These are phyloP conservation scores for Claviceps humidiphila DNA, from an alignment of 2,329 filamentous ascomycete genomes.

Conservation along the genomic window DNA sequence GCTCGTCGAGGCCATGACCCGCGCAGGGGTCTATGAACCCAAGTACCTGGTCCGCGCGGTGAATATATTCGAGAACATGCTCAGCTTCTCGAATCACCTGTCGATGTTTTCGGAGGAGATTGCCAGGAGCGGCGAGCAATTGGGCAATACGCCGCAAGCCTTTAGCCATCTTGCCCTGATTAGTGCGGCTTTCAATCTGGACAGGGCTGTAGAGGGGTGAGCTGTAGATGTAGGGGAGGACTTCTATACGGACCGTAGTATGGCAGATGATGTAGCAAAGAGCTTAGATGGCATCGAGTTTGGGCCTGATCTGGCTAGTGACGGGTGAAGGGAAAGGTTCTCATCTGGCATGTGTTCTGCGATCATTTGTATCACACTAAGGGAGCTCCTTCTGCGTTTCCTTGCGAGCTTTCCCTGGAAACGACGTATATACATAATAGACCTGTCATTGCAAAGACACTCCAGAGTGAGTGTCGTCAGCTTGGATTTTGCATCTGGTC, in stretches of 20 bases:
- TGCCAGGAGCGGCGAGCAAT: slow-evolving; percentile 58
- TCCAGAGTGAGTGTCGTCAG: too few species aligned
- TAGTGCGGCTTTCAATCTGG: slow-evolving; percentile 65
- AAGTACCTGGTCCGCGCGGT: slow-evolving; percentile 50
- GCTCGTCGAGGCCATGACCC: slow-evolving; percentile 66
- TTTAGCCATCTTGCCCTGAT: slow-evolving; percentile 66
- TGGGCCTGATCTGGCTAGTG: too few species aligned
- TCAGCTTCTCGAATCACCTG: slow-evolving; percentile 63
- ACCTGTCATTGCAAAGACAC: too few species aligned
- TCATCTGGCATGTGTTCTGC: too few species aligned
- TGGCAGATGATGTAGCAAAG: too few species aligned
- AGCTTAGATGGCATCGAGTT: too few species aligned
- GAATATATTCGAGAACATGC: slow-evolving; percentile 65
- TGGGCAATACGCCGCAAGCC: slow-evolving; percentile 69
- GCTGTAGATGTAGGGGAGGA: slow-evolving; percentile 6
- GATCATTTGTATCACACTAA: too few species aligned
- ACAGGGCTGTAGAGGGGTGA: slow-evolving; percentile 30
- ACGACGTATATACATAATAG: too few species aligned
- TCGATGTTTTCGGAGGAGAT: slow-evolving; percentile 74
- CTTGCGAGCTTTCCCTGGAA: too few species aligned
- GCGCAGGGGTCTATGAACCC: slow-evolving; percentile 51
- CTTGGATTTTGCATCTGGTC: too few species aligned
- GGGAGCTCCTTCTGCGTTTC: too few species aligned
- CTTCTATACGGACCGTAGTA: neutral
- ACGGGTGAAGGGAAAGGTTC: too few species aligned